Evolutionary conservation across 495 filamentous ascomycete species (phyloP), one percentile per base, ranked within the genome.

Genomic region (Astrothelium macrocarpum): DNA sequence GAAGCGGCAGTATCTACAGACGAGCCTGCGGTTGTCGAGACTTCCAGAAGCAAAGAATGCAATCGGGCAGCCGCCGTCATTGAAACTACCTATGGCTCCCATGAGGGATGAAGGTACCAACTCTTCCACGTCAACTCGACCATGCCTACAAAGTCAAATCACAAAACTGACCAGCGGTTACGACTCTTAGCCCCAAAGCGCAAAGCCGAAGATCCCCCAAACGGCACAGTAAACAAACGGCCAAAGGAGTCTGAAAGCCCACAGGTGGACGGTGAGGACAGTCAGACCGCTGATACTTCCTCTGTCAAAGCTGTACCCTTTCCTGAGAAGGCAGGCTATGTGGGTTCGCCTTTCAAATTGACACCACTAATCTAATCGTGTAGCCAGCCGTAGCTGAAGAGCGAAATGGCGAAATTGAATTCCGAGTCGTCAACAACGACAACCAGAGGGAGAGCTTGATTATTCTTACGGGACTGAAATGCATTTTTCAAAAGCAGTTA

Each of bases 361-460:
- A 16, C 2, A 2, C 10, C 12, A 42, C 59, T 43, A 42, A 49
- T 45, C 25, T 39, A 65, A 26, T 66, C 31, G 5, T 43, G 16
- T 62, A 90, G 87, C 89, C 91, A 16, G 95, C 94, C 0, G 93
- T 95, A 0, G 80, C 94, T 63, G 94, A 98, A 74, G 94, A 98
- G 74, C 88, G 90, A 67, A 89, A 89, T 72, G 92, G 94, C 68
- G 91, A 96, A 53, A 98, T 98, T 66, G 92, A 97, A 72, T 97
- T 98, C 70, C 86, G 92, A 29, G 95, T 97, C 0, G 94, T 98
- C 65, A 97, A 98, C 77, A 98, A 98, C 72, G 95, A 98, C 72
- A 87, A 88, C 67, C 80, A 85, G 18, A 83, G 87, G 53, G 91
- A 96, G 71, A 94, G 88, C 75, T 85, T 91, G 36, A 95, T 97